Conservation (phyloP, 345 rosid species). For the Xanthoceras sorbifolium region DNA sequence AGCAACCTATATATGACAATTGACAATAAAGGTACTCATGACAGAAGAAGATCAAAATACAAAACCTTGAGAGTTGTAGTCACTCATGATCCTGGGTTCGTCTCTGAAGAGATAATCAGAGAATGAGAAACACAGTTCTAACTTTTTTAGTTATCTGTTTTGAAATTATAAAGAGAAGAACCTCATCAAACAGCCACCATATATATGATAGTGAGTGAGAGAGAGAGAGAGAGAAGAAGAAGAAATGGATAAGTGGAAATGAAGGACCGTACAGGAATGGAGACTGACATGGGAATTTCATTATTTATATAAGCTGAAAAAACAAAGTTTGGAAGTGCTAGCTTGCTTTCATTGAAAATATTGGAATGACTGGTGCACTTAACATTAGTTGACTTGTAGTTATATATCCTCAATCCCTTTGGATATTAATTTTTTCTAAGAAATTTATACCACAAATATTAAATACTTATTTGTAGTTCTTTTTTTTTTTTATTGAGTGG, state of each 20-base stretch:
- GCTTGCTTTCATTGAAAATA: background rate
- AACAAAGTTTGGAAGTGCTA: background rate
- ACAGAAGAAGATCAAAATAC: background rate
- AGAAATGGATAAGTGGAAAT: background rate
- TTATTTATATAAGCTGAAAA: background rate
- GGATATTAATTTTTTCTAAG: background rate
- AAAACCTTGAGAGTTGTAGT: slow-evolving; percentile 19
- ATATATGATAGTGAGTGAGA: background rate
- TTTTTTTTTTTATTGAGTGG: background rate
- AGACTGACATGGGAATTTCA: background rate
- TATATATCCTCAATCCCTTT: background rate
- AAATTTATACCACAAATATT: background rate
- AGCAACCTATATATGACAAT: no score
- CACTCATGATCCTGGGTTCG: slow-evolving; percentile 7
- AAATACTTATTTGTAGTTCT: background rate
- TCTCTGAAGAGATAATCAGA: background rate
- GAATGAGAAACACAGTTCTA: background rate
- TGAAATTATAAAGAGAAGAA: background rate
- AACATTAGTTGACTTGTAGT: slow-evolving; percentile 15
- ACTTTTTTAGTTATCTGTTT: background rate
- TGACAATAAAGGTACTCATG: background rate
- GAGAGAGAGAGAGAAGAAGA: background rate
- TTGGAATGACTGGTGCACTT: slow-evolving; percentile 23
- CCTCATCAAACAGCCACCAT: background rate
- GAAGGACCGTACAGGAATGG: background rate